phyloP scores from a whole-genome alignment of 1,139 yeast species.

The Spencermartinsiella ligniputridi region DNA sequence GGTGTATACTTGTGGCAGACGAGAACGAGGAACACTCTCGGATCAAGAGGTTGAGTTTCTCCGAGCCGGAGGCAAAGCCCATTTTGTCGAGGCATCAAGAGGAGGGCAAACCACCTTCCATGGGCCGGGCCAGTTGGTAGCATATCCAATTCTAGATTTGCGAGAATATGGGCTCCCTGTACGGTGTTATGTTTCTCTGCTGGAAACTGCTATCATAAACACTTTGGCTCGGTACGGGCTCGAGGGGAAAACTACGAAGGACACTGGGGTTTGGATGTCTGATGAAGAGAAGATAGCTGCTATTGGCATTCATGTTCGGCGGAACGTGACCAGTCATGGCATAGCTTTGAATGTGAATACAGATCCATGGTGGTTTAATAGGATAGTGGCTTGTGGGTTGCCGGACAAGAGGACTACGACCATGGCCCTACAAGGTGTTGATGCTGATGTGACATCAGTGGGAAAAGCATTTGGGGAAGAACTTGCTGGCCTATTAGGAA shows the following conservation, averaged over 20 bases:
- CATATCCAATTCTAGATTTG: conserved; percentile 77
- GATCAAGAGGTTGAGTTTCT: conserved; percentile 32
- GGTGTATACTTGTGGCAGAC: conserved; percentile 84
- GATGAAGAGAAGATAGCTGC: conserved; percentile 74
- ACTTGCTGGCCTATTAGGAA: conserved; percentile 30
- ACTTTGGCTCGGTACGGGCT: conserved; percentile 46
- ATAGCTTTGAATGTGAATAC: conserved; percentile 76
- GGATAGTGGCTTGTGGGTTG: conserved; percentile 81
- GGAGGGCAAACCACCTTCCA: conserved; percentile 99
- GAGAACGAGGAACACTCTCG: conserved; percentile 52
- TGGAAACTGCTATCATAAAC: conserved; percentile 61
- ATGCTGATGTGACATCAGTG: conserved; percentile 39
- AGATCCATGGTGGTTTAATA: conserved; percentile 65
- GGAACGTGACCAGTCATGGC: conserved; percentile 88
- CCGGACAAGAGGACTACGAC: conserved; percentile 57
- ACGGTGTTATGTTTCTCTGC: conserved; percentile 67
- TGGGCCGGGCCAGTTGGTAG: conserved; percentile 91
- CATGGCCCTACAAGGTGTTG: conserved; percentile 30
- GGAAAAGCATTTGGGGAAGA: conserved; percentile 51
- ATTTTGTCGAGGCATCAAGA: conserved; percentile 70
- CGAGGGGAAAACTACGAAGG: conserved; percentile 50
- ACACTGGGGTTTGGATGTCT: conserved; percentile 80
- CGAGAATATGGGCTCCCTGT: conserved; percentile 59
- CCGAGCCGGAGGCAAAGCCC: conserved; percentile 36
- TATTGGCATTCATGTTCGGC: conserved; percentile 79